A percentile compares a stretch with the other conserved stretches of the same genome.
Conservation (phyloP, 345 rosid genomes). For the Garcia nutans region DNA sequence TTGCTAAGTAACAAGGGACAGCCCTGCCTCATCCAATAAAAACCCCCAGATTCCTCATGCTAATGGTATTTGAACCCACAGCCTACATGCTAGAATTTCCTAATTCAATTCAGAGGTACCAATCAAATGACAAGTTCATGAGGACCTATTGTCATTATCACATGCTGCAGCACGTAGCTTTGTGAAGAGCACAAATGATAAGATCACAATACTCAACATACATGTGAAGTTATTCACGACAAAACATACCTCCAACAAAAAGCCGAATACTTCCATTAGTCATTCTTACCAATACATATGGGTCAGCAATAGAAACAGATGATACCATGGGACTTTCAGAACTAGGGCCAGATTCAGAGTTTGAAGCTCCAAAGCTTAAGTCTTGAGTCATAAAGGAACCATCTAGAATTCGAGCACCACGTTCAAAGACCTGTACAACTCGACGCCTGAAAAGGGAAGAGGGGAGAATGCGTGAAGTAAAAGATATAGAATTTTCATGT, state of each 20-base stretch:
- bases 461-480: neutral
- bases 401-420: constrained; percentile 89
- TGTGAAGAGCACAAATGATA: neutral
- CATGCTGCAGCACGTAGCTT: neutral
- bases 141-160: neutral
- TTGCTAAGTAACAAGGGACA: neutral
- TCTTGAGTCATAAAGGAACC: constrained; percentile 98
- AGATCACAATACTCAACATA: neutral
- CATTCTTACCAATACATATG: constrained; percentile 83
- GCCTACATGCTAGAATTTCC: neutral
- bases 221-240: neutral
- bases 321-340: constrained; percentile 66
- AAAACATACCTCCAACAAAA: constrained; percentile 79
- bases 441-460: constrained; percentile 62
- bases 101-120: neutral
- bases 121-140: neutral
- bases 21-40: neutral
- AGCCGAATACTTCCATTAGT: constrained; percentile 83
- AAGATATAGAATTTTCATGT: neutral
- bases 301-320: constrained; percentile 93
- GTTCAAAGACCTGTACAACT: constrained; percentile 89
- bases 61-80: neutral
- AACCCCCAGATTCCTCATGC: neutral
- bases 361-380: constrained; percentile 66
- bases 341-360: constrained; percentile 63